Evolutionary conservation across 2,329 filamentous ascomycete genomes (phyloP), one percentile per base, ranked within the genome.

Genomic region (Chaetomiaceae sp.): DNA sequence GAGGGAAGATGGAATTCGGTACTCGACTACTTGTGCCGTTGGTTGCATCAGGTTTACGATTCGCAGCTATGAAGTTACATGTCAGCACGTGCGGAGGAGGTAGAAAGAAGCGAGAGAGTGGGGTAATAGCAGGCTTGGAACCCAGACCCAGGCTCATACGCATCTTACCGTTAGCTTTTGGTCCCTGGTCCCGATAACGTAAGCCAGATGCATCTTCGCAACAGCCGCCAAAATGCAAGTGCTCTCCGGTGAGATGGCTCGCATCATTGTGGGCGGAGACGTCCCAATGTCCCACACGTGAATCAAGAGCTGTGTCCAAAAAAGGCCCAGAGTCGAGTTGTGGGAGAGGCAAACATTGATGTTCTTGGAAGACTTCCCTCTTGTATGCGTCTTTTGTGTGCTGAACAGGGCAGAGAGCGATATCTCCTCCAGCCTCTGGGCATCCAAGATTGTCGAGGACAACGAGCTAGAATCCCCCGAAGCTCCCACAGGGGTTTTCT

Each of bases 151-250:
- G 30, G 25, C 11, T 21, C 21, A 25, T 32, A 4, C 13, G 5
- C 2, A 7, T 9, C 64, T 64, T 65, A 72, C 70, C 9, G 70
- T 72, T 2, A 73, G 64, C 46, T 67, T 71, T 37, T 72, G 69
- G 50, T 71, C 70, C n/a, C 69, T 62, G 14, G 66, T 71, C 3
- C 69, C 69, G 51, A 72, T 66, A 5, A 73, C 66, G 54, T 72
- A 73, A 23, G 69, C 70, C 20, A 71, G 51, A 53, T 71, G 65
- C 6, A 60, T 60, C 50, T 65, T 71, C 1, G 67, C 69, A 1
- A 73, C 66, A 4, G 68, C 64, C 18, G 68, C 70, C 21, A 72
- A 55, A 14, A 72, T 64, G 51, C 70, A 73, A 10, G 65, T 69
- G 56, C 69, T 72, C 38, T 71, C 69, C 0, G 67, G 68, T 13